These are phyloP conservation scores for Seminavis robusta DNA, from an alignment of 108 stramenopile species.

Conservation along the genomic window DNA sequence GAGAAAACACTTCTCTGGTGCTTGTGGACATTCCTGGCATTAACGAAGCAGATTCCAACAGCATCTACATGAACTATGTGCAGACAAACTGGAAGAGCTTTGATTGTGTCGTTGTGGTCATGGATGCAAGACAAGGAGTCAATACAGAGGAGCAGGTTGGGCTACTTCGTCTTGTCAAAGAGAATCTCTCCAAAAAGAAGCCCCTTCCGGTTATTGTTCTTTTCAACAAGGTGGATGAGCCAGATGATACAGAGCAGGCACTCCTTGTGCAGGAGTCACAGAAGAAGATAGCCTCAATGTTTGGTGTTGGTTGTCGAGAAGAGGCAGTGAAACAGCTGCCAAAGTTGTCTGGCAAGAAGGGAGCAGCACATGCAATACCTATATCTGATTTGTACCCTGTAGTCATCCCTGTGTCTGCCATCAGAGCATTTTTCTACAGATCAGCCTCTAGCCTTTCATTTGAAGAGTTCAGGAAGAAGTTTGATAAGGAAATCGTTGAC, in stretches of 20 bases:
- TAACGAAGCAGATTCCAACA: constrained; percentile 16
- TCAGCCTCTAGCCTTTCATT: constrained; percentile 10
- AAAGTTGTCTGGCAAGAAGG: no score
- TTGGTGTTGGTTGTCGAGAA: not conserved
- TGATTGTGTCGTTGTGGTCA: constrained; percentile 25
- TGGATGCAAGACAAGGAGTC: constrained; percentile 35
- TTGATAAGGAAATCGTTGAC: constrained; percentile 17
- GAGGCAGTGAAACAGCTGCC: no score
- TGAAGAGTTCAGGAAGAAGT: constrained; percentile 11
- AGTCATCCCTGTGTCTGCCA: constrained; percentile 22
- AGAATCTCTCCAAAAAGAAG: constrained; percentile 11
- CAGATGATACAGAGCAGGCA: constrained; percentile 15
- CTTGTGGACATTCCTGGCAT: constrained; percentile 30
- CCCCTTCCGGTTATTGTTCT: constrained; percentile 25
- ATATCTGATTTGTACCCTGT: not conserved
- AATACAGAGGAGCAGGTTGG: constrained; percentile 33
- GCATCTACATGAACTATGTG: constrained; percentile 20
- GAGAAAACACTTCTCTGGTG: constrained; percentile 18
- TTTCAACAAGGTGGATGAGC: constrained; percentile 38
- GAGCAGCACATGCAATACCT: no score
- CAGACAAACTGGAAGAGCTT: constrained; percentile 21
- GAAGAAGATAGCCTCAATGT: constrained; percentile 10
- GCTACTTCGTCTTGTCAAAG: constrained; percentile 16
- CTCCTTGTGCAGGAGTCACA: constrained; percentile 9
- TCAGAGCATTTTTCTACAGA: constrained; percentile 28